phyloP scores from a whole-genome alignment of 164 flowering plant species.

The Stephania yunnanensis region DNA sequence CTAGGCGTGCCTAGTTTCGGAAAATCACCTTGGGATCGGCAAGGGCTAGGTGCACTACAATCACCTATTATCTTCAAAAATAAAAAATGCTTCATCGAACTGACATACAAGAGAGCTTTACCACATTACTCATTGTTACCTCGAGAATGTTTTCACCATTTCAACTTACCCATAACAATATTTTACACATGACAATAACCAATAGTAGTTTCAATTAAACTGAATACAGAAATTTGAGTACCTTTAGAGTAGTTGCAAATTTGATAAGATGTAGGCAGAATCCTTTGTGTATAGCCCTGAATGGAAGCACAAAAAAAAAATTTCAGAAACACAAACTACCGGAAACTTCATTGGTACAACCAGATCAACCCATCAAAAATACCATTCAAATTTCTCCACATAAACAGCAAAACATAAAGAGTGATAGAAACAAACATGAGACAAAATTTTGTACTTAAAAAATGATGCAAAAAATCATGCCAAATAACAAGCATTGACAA shows the following conservation, averaged over 20 bases:
- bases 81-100: not conserved
- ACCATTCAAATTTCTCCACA: not conserved
- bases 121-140: not conserved
- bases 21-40: not conserved
- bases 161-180: not conserved
- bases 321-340: not conserved
- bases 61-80: not conserved
- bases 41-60: not conserved
- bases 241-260: conserved; percentile 52
- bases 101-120: not conserved
- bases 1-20: not conserved
- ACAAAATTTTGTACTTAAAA: not conserved
- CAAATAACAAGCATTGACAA: not conserved
- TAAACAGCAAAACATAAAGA: not conserved
- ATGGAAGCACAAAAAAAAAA: conserved; percentile 11
- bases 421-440: not conserved
- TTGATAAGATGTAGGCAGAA: conserved; percentile 39
- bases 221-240: conserved; percentile 7
- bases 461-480: not conserved
- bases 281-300: conserved; percentile 43
- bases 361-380: not conserved
- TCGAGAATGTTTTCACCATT: not conserved
- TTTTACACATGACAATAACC: not conserved
- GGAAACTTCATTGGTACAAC: not conserved
- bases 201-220: not conserved